Percentiles rank a stretch among this genome's conserved stretches.
Evolutionary conservation across 164 flowering plant genomes (phyloP).

Genomic region (Annona squamosa): DNA sequence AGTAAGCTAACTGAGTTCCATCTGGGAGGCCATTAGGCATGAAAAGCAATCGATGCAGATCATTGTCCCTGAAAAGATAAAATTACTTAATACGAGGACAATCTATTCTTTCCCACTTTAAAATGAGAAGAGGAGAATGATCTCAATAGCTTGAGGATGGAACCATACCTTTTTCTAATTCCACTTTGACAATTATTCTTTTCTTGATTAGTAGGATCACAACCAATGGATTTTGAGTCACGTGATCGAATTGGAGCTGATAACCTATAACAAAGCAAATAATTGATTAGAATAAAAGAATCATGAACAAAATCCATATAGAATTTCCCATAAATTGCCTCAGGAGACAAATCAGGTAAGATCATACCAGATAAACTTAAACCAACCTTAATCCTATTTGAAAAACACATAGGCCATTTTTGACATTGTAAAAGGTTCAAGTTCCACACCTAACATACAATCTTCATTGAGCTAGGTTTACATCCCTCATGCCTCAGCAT

Average conservation of each 20-base stretch:
- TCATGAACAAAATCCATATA: not conserved
- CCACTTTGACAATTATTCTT: slow-evolving; percentile 34
- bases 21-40: slow-evolving; percentile 92
- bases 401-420: too few relatives aligned
- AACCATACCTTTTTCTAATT: slow-evolving; percentile 44
- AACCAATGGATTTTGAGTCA: not conserved
- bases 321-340: too few relatives aligned
- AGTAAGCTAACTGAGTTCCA: slow-evolving; percentile 80
- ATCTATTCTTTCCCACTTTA: not conserved
- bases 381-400: too few relatives aligned
- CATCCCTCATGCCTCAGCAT: too few relatives aligned
- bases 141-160: not conserved
- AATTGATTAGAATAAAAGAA: not conserved
- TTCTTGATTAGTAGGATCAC: slow-evolving; percentile 14
- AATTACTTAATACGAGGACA: not conserved
- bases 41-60: slow-evolving; percentile 74
- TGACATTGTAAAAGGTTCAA: too few relatives aligned
- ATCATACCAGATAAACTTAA: too few relatives aligned
- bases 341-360: too few relatives aligned
- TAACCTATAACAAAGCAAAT: not conserved
- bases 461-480: too few relatives aligned
- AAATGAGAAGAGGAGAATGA: not conserved
- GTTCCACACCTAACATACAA: too few relatives aligned
- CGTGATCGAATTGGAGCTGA: not conserved
- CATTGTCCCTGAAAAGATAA: slow-evolving; percentile 59